phyloP scores from a whole-genome alignment of 805 yeast species.

The Ogataea philodendri region DNA sequence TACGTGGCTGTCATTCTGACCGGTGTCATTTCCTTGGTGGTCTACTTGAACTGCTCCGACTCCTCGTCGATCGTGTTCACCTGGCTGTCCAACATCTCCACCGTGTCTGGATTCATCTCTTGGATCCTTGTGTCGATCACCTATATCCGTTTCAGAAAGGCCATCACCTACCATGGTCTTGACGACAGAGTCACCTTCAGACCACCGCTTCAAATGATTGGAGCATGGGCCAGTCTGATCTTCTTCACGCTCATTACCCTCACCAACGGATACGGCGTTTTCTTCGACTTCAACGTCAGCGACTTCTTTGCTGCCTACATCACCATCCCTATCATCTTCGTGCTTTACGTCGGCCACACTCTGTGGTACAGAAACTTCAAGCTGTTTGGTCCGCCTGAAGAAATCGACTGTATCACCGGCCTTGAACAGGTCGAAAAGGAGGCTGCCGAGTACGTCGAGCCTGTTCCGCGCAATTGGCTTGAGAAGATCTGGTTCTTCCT shows the following conservation, averaged over 20 bases:
- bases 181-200: constrained; percentile 57
- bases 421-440: constrained; percentile 58
- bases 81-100: constrained; percentile 66
- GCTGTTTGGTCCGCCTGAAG: constrained; percentile 51
- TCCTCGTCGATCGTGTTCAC: constrained; percentile 59
- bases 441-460: constrained; percentile 35
- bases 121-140: constrained; percentile 58
- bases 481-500: constrained; percentile 54
- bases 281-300: constrained; percentile 45
- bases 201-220: constrained; percentile 55
- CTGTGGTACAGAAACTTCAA: constrained; percentile 42
- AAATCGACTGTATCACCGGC: constrained; percentile 63
- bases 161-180: constrained; percentile 49
- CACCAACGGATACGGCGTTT: constrained; percentile 58
- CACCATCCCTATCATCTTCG: constrained; percentile 55
- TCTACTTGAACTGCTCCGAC: constrained; percentile 63
- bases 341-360: constrained; percentile 58
- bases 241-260: constrained; percentile 49
- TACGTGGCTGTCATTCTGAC: constrained; percentile 51
- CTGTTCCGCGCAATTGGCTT: constrained; percentile 37
- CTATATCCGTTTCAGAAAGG: constrained; percentile 63
- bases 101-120: constrained; percentile 65
- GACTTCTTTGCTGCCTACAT: constrained; percentile 69
- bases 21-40: constrained; percentile 49
- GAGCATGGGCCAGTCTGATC: constrained; percentile 48